Percentiles rank a stretch among this genome's conserved stretches.
These are phyloP conservation scores for Globisporangium megalacanthum DNA, from an alignment of 352 stramenopile genomes.

Conservation along the genomic window DNA sequence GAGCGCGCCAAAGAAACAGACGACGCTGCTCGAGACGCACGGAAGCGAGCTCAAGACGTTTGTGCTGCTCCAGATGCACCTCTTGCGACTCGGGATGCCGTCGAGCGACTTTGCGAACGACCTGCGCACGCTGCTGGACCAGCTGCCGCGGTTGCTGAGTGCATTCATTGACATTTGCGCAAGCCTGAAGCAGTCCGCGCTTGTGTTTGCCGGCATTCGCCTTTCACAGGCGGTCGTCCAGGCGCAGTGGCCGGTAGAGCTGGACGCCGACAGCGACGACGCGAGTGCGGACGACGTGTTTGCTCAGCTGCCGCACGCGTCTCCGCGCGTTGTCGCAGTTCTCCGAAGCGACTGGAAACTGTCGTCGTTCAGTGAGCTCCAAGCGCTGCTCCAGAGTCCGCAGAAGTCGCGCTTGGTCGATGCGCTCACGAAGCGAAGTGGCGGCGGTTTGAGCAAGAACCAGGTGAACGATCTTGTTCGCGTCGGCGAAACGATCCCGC, in stretches of 20 bases:
- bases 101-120: slow-evolving; percentile 99
- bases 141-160: slow-evolving; percentile 93
- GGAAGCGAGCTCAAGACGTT: slow-evolving; percentile 82
- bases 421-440: slow-evolving; percentile 19
- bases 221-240: slow-evolving; percentile 56
- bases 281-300: slow-evolving; percentile 15
- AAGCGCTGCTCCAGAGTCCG: slow-evolving; percentile 21
- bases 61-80: slow-evolving; percentile 93
- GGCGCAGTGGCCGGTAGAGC: slow-evolving; percentile 34
- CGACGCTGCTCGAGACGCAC: slow-evolving; percentile 60
- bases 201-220: slow-evolving; percentile 50
- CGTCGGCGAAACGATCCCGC: slow-evolving; percentile 38
- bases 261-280: background rate
- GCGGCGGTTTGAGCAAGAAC: slow-evolving; percentile 18
- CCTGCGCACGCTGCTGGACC: slow-evolving; percentile 93
- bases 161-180: slow-evolving; percentile 89
- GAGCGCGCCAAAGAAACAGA: slow-evolving; percentile 41
- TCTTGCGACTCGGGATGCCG: slow-evolving; percentile 89
- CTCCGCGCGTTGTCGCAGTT: slow-evolving; percentile 21
- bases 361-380: slow-evolving; percentile 24
- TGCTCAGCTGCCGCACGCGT: slow-evolving; percentile 42
- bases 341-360: slow-evolving; percentile 25
- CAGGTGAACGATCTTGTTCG: slow-evolving; percentile 40
- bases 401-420: slow-evolving; percentile 33
- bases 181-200: slow-evolving; percentile 34